phyloP scores from a whole-genome alignment of 352 stramenopile genomes.

The Elongisporangium anandrum region DNA sequence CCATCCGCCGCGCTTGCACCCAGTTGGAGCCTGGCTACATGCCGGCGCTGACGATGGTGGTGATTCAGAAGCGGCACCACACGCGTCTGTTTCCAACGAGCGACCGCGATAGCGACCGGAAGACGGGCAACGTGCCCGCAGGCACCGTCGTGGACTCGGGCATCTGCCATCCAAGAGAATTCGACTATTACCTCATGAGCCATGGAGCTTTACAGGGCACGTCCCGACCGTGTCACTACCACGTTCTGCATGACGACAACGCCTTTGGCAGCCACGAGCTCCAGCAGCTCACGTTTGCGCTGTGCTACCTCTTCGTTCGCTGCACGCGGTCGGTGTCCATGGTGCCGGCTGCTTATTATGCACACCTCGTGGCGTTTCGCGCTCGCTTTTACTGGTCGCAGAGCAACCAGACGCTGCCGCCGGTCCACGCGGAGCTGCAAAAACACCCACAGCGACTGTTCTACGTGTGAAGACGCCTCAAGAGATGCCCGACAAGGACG shows the following conservation, averaged over 20 bases:
- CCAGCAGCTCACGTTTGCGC: slow-evolving; percentile 61
- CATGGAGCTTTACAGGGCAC: slow-evolving; percentile 81
- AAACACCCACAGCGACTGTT: not conserved
- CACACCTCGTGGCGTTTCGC: slow-evolving; percentile 74
- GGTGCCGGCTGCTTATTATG: slow-evolving; percentile 84
- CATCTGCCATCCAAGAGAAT: slow-evolving; percentile 79
- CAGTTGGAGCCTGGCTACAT: slow-evolving; percentile 35
- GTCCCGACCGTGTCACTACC: slow-evolving; percentile 83
- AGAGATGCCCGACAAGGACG: slow-evolving; percentile 4
- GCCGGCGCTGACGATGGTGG: slow-evolving; percentile 83
- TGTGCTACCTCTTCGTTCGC: slow-evolving; percentile 84
- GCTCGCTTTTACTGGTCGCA: slow-evolving; percentile 52
- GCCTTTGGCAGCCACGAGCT: slow-evolving; percentile 60
- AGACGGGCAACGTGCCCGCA: slow-evolving; percentile 62
- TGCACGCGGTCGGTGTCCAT: slow-evolving; percentile 86
- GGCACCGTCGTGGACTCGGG: slow-evolving; percentile 79
- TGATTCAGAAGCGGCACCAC: slow-evolving; percentile 88
- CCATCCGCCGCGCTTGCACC: slow-evolving; percentile 60
- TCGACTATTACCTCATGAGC: slow-evolving; percentile 87
- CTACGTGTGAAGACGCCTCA: not conserved
- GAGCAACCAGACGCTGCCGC: not conserved
- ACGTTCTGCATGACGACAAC: slow-evolving; percentile 79
- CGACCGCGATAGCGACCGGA: slow-evolving; percentile 35
- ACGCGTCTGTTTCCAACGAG: slow-evolving; percentile 64
- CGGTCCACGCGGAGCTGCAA: not conserved